Conservation (phyloP, 2,329 filamentous ascomycete genomes). For the Cladobotryum mycophilum region DNA sequence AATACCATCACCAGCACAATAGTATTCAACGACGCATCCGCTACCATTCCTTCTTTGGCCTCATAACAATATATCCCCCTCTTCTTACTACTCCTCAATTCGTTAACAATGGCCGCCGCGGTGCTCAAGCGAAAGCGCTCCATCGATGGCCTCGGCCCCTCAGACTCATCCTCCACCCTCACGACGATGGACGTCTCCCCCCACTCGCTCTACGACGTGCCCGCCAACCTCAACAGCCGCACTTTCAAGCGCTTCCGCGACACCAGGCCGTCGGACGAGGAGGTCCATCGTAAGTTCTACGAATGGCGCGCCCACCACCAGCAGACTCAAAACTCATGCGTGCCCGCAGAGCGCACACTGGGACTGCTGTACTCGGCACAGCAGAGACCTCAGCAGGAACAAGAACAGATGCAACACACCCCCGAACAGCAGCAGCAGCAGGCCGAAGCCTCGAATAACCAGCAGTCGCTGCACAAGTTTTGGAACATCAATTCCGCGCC, state of each 20-base stretch:
- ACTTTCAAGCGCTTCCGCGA: conserved; percentile 58
- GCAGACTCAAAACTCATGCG: conserved; percentile 14
- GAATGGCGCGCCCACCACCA: conserved; percentile 13
- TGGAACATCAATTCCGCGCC: conserved; percentile 47
- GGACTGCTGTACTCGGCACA: conserved; percentile 53
- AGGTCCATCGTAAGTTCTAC: conserved; percentile 46
- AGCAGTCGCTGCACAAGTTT: conserved; percentile 53
- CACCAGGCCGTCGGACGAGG: conserved; percentile 49
- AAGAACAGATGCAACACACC: neutral
- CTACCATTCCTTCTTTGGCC: no score
- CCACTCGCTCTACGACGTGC: conserved; percentile 22
- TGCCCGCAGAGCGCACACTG: conserved; percentile 47
- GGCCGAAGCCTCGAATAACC: conserved; percentile 3
- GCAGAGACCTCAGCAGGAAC: conserved; percentile 22
- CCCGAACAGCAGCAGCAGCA: conserved; percentile 5
- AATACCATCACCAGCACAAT: no score
- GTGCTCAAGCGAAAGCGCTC: conserved; percentile 63
- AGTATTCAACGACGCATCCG: no score
- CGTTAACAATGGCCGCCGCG: conserved; percentile 7
- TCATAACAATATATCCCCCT: no score
- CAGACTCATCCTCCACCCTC: conserved; percentile 29
- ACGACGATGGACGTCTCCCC: conserved; percentile 27
- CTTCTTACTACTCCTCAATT: no score
- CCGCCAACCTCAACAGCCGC: conserved; percentile 45
- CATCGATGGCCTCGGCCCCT: conserved; percentile 48